Evolutionary conservation across 2,329 filamentous ascomycete genomes (phyloP).

Genomic region (Paradendryphiella salina): DNA sequence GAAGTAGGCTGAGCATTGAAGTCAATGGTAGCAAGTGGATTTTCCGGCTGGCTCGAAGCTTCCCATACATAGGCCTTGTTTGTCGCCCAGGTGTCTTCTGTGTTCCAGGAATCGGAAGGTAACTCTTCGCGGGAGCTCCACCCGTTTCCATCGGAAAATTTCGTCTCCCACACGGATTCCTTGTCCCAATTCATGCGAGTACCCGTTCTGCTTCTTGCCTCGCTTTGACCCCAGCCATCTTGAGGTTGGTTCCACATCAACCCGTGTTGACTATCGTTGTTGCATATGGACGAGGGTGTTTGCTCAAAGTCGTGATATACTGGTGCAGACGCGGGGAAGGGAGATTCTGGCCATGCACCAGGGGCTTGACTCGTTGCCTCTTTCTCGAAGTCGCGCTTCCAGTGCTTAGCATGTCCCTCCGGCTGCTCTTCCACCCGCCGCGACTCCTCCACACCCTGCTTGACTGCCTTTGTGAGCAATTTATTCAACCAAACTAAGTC

Average conservation of each 20-base stretch:
- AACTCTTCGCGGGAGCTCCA: slow-evolving; percentile 22
- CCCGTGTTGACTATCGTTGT: neutral
- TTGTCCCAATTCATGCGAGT: slow-evolving; percentile 20
- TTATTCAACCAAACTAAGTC: slow-evolving; percentile 25
- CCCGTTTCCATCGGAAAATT: slow-evolving; percentile 5
- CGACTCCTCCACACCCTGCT: slow-evolving; percentile 27
- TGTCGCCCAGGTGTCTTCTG: slow-evolving; percentile 20
- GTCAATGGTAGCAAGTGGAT: neutral
- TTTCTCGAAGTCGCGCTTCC: neutral
- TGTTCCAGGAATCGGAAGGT: slow-evolving; percentile 25
- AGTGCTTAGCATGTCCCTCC: neutral
- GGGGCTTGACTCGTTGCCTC: slow-evolving; percentile 21
- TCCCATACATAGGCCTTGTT: slow-evolving; percentile 3
- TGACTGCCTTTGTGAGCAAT: slow-evolving; percentile 25
- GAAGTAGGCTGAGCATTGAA: neutral
- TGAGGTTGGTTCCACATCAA: slow-evolving; percentile 10
- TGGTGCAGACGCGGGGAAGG: neutral
- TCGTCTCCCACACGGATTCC: slow-evolving; percentile 12
- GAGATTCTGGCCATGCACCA: slow-evolving; percentile 33
- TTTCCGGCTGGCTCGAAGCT: neutral
- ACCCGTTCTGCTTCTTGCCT: slow-evolving; percentile 3
- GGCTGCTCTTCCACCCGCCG: slow-evolving; percentile 6
- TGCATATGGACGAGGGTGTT: neutral
- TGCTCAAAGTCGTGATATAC: neutral
- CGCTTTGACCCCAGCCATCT: slow-evolving; percentile 3